Evolutionary conservation across 768 basidiomycete genomes (phyloP), one percentile per base, ranked within the genome.

Genomic region (Amyloporia xantha): DNA sequence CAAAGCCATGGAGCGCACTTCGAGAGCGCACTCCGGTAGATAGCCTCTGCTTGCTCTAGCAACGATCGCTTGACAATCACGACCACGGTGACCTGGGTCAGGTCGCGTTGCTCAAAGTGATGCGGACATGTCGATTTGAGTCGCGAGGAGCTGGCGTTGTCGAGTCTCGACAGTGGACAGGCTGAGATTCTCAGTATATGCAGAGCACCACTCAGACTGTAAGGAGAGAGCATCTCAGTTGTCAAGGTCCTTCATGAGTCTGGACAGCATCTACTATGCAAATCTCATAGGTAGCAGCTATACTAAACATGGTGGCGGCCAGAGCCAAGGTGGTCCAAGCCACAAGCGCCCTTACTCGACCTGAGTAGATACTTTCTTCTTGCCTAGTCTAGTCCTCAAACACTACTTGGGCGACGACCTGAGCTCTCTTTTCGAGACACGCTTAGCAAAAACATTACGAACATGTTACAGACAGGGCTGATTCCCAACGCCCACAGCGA

Each of bases 401-500:
- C n/a, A n/a, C n/a, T n/a, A n/a, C n/a, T n/a, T n/a, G n/a, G n/a
- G n/a, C n/a, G n/a, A n/a, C n/a, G n/a, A n/a, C n/a, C n/a, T n/a
- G n/a, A n/a, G n/a, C n/a, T n/a, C n/a, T n/a, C n/a, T n/a, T n/a
- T n/a, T n/a, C n/a, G n/a, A n/a, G n/a, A n/a, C n/a, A n/a, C n/a
- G n/a, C n/a, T n/a, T n/a, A n/a, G n/a, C n/a, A n/a, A n/a, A n/a
- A n/a, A n/a, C n/a, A n/a, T n/a, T n/a, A n/a, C n/a, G n/a, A 25
- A 6, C 20, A 86, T 89, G 82, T 81, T 89, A 42, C 88, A 91
- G 66, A 86, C 86, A 4, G 85, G 84, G 7, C 72, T 91, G 12
- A 85, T 91, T 52, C 79, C 75, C 48, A 84, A 79, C 56, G 86
- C 85, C 4, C 90, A 92, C 66, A 76, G 70, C 45, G 89, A 91